Evolutionary conservation across 495 filamentous ascomycete species (phyloP).

Genomic region (Tuber umbilicatum): DNA sequence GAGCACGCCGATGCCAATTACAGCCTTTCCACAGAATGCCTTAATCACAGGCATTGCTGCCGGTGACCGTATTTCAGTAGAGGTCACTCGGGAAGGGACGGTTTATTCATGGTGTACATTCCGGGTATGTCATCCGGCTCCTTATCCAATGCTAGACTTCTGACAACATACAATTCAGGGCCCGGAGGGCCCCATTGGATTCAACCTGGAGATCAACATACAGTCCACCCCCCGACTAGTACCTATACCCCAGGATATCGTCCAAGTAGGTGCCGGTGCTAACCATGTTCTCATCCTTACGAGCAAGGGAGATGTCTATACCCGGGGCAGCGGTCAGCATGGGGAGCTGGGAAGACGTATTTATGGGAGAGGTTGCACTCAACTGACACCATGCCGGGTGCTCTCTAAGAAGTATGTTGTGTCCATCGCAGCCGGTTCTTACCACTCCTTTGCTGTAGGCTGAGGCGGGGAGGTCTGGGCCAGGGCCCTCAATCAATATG

Average conservation of each 20-base stretch:
- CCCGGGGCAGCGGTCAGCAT: constrained; percentile 68
- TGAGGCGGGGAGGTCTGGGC: constrained; percentile 62
- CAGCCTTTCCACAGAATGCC: constrained; percentile 50
- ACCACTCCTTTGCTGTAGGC: constrained; percentile 71
- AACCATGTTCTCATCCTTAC: constrained; percentile 69
- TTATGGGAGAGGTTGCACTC: too few relatives aligned
- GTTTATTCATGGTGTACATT: constrained; percentile 74
- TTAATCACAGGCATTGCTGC: constrained; percentile 56
- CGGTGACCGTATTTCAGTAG: constrained; percentile 58
- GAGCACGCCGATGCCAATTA: constrained; percentile 50
- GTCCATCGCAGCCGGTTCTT: constrained; percentile 32
- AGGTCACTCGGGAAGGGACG: constrained; percentile 55
- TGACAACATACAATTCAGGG: constrained; percentile 42
- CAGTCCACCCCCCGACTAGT: constrained; percentile 49
- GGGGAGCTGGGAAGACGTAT: constrained; percentile 53
- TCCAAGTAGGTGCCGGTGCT: constrained; percentile 54
- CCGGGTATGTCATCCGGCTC: constrained; percentile 47
- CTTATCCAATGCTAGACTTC: too few relatives aligned
- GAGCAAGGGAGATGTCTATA: constrained; percentile 56
- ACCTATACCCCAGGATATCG: constrained; percentile 56
- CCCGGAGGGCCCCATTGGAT: constrained; percentile 66
- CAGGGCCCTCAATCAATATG: constrained; percentile 86
- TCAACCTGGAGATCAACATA: constrained; percentile 46
- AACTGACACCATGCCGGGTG: too few relatives aligned
- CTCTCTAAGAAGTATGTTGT: too few relatives aligned